phyloP scores from a whole-genome alignment of 2,329 filamentous ascomycete species.

The Fusarium sterilihyphosum region DNA sequence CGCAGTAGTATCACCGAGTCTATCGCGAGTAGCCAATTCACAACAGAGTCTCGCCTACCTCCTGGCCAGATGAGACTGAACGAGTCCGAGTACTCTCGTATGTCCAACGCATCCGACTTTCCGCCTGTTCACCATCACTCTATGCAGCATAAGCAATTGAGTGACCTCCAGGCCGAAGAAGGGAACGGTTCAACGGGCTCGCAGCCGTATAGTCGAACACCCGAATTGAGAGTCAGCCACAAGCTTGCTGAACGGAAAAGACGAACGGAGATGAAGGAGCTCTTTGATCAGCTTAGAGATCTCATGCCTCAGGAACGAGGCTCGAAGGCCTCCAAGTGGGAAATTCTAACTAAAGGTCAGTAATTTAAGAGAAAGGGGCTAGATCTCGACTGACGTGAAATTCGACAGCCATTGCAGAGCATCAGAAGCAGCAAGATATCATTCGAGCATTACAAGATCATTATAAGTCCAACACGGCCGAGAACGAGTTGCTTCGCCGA shows the following conservation, averaged over 20 bases:
- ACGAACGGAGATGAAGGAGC: constrained; percentile 86
- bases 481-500: constrained; percentile 60
- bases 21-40: constrained; percentile 81
- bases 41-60: constrained; percentile 76
- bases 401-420: constrained; percentile 67
- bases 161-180: constrained; percentile 71
- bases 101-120: constrained; percentile 65
- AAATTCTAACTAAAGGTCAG: constrained; percentile 85
- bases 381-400: constrained; percentile 16
- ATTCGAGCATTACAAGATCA: constrained; percentile 59
- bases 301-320: constrained; percentile 83
- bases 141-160: constrained; percentile 78
- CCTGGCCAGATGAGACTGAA: constrained; percentile 77
- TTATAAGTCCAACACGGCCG: constrained; percentile 53
- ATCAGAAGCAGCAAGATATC: constrained; percentile 63
- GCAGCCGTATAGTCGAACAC: constrained; percentile 84
- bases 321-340: constrained; percentile 89
- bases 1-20: constrained; percentile 82
- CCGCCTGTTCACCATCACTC: constrained; percentile 76
- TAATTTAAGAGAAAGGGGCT: not conserved
- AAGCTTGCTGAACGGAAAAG: constrained; percentile 87
- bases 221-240: constrained; percentile 83
- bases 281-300: constrained; percentile 83
- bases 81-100: constrained; percentile 64
- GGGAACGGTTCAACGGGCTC: constrained; percentile 60